Evolutionary conservation across 2,329 filamentous ascomycete species (phyloP), one percentile per base, ranked within the genome.

Genomic region (Pseudogymnoascus sp.): DNA sequence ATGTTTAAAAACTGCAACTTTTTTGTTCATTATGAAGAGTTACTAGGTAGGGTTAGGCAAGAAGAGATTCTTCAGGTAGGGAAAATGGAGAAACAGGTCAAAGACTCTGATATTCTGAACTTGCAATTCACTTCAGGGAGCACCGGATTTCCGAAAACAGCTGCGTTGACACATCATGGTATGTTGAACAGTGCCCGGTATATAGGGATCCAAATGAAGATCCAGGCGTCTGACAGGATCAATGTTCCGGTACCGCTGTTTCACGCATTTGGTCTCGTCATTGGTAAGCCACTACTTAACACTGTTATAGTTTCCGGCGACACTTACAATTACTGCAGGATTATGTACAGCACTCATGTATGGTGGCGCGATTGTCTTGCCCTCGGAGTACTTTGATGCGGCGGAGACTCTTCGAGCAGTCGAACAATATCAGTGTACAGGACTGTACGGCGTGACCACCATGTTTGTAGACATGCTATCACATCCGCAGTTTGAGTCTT

Each of bases 91-190:
- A 21, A 21, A 21, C 21, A 2, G 21, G 21, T 21, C 21, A 21
- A 21, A 21, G 21, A 21, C 21, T 21, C 21, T 21, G 93, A 97
- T 59, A 85, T 89, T 3, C 87, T 94, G 67, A 97, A 97, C 72
- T 96, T 97, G 66, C 93, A 97, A 74, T 97, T 97, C 77, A 99
- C 94, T 0, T 93, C 89, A 0, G 93, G 93, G 13, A 97, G 93
- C 0, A 97, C 94, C 0, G 90, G 90, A 0, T 80, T 84, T 70
- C 93, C 92, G 21, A 97, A 97, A 76, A 94, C 94, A 0, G 93
- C 93, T 1, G 95, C 92, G 78, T 82, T 99, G 31, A 87, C 84
- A 0, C 93, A 97, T 76, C 82, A 81, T 2, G 87, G 83, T 15
- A 93, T 97, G 66, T 80, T 99, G 64, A 99, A 97, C 76, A 97